Conservation (phyloP, 768 basidiomycete species). For the Leccinum rimulosum region DNA sequence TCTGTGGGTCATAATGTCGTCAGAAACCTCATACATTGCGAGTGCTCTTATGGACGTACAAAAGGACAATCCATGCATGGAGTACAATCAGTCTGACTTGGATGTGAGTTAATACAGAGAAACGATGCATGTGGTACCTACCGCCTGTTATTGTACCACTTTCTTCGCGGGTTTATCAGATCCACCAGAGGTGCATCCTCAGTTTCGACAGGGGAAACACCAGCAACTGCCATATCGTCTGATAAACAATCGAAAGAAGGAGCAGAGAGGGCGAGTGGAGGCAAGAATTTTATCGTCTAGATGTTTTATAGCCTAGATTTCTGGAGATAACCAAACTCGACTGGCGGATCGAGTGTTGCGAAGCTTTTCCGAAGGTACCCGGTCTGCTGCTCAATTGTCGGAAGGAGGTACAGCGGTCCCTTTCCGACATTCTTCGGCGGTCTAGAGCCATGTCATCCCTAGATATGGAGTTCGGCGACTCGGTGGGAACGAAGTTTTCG, state of each 20-base stretch:
- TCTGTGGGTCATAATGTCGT: conserved; percentile 31
- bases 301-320: not conserved
- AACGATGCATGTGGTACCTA: conserved; percentile 23
- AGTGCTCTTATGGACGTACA: conserved; percentile 38
- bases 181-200: conserved; percentile 42
- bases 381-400: too few relatives aligned
- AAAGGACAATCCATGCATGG: conserved; percentile 67
- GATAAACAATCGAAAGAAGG: not conserved
- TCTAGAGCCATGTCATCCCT: too few relatives aligned
- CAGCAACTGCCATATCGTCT: conserved; percentile 44
- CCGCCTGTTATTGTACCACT: conserved; percentile 78
- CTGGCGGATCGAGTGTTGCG: not conserved
- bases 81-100: conserved; percentile 52
- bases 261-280: not conserved
- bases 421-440: too few relatives aligned
- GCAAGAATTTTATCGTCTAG: not conserved
- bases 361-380: not conserved
- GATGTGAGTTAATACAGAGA: not conserved
- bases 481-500: too few relatives aligned
- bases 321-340: not conserved
- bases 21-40: not conserved
- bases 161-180: conserved; percentile 61
- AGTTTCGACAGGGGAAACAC: conserved; percentile 33
- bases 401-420: too few relatives aligned
- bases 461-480: too few relatives aligned